Conservation (phyloP, 2,329 filamentous ascomycete species). For the Ceratocystis alfenasii region DNA sequence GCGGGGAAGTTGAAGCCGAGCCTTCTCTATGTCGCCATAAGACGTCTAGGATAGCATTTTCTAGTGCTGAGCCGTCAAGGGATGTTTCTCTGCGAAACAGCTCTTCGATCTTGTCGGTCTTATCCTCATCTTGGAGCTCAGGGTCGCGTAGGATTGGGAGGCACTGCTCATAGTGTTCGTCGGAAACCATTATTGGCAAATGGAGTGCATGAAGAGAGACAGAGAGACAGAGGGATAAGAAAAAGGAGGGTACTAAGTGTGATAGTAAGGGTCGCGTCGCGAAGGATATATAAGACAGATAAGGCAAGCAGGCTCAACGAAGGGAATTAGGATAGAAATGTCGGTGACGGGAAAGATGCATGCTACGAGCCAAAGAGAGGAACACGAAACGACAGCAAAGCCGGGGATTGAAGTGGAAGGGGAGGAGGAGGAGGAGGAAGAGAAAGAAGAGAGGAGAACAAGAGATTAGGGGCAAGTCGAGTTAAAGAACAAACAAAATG, state of each 20-base stretch:
- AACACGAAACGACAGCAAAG: neutral
- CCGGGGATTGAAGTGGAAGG: neutral
- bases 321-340: neutral
- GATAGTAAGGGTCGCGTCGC: neutral
- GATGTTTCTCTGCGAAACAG: constrained; percentile 67
- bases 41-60: constrained; percentile 82
- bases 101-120: constrained; percentile 81
- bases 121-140: constrained; percentile 81
- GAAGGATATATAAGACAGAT: constrained; percentile 11
- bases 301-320: constrained; percentile 24
- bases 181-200: constrained; percentile 62
- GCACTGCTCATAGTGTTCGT: constrained; percentile 85
- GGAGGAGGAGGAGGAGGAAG: neutral
- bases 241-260: no score
- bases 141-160: constrained; percentile 76
- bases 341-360: neutral
- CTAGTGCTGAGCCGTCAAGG: constrained; percentile 63
- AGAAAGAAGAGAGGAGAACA: neutral
- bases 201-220: constrained; percentile 9
- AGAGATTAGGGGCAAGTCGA: neutral
- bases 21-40: constrained; percentile 73
- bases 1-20: constrained; percentile 60
- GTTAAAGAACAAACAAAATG: neutral
- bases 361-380: neutral
- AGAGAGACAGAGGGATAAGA: neutral